Evolutionary conservation across 164 flowering plant genomes (phyloP), one percentile per base, ranked within the genome.

Genomic region (Nelumbo lutea): DNA sequence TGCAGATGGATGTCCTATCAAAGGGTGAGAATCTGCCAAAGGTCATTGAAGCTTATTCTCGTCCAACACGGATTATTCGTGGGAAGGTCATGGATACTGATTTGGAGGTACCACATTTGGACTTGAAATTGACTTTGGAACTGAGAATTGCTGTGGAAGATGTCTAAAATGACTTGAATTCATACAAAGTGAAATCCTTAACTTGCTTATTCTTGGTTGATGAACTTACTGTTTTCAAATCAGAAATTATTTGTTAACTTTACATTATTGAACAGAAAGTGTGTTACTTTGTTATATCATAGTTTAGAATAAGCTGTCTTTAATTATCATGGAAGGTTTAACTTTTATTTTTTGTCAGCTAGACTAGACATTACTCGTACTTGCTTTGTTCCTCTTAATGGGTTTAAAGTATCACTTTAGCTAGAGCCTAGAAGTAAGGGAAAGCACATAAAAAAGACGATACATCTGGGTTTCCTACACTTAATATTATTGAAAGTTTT

Each of bases 41-140:
- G 80, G 81, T 95, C 68, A 83, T 95, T 68, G 92, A 91, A 82
- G 96, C 96, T 43, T 95, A 95, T 79, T 90, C 96, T 66, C 90
- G 97, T 59, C 98, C 98, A 48, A 87, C 98, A 14, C 90, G 93
- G 82, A 95, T 95, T 68, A 90, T 90, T 45, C 92, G 92, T 42
- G 97, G 97, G 64, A 95, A 95, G 86, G 88, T 84, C 69, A 70
- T 86, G 40, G 87, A 79, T 67, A 59, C 67, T 80, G 78, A 85
- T 72, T 15, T 68, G 61, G 87, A 86, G 97, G 97, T 94, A 79
- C 50, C 45, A 51, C 63, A 48, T 61, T 52, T 60, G 65, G 39
- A 8, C 43, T 68, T 47, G 4, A 14, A n/a, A 65, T 51, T 15
- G 57, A 14, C 41, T 58, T 57, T 40, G 3, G 1, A 13, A 40